These are phyloP conservation scores for Nakazawaea populi DNA, from an alignment of 805 yeast species.

Conservation along the genomic window DNA sequence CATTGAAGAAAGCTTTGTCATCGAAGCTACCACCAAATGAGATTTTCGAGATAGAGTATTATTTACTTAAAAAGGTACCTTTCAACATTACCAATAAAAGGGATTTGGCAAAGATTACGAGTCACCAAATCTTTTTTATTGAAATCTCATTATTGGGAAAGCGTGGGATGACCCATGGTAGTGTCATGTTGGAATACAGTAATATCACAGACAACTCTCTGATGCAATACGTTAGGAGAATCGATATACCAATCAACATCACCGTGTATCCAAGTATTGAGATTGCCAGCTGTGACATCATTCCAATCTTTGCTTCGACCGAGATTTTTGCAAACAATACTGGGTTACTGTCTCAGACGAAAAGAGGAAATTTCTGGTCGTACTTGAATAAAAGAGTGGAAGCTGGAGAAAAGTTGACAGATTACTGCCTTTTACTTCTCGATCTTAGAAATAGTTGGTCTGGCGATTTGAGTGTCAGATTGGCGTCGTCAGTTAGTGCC, in stretches of 20 bases:
- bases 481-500: slow-evolving; percentile 15
- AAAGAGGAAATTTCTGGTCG: slow-evolving; percentile 4
- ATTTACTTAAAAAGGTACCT: slow-evolving; percentile 51
- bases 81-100: slow-evolving; percentile 45
- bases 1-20: slow-evolving; percentile 46
- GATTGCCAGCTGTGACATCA: slow-evolving; percentile 66
- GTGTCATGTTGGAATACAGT: slow-evolving; percentile 62
- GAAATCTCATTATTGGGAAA: slow-evolving; percentile 63
- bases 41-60: slow-evolving; percentile 70
- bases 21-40: slow-evolving; percentile 53
- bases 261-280: slow-evolving; percentile 73
- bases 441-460: slow-evolving; percentile 84
- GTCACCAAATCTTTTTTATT: slow-evolving; percentile 33
- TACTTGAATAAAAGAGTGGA: slow-evolving; percentile 3
- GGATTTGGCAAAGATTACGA: slow-evolving; percentile 33
- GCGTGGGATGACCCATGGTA: slow-evolving; percentile 63
- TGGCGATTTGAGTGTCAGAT: slow-evolving; percentile 35
- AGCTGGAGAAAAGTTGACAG: slow-evolving; percentile 32
- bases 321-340: slow-evolving; percentile 18
- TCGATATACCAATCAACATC: slow-evolving; percentile 63
- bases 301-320: slow-evolving; percentile 41
- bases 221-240: slow-evolving; percentile 40
- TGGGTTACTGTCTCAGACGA: background rate
- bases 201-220: slow-evolving; percentile 22
- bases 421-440: slow-evolving; percentile 58